These are phyloP conservation scores for Trichoderma asperelloides DNA, from an alignment of 495 filamentous ascomycete genomes.

Conservation along the genomic window DNA sequence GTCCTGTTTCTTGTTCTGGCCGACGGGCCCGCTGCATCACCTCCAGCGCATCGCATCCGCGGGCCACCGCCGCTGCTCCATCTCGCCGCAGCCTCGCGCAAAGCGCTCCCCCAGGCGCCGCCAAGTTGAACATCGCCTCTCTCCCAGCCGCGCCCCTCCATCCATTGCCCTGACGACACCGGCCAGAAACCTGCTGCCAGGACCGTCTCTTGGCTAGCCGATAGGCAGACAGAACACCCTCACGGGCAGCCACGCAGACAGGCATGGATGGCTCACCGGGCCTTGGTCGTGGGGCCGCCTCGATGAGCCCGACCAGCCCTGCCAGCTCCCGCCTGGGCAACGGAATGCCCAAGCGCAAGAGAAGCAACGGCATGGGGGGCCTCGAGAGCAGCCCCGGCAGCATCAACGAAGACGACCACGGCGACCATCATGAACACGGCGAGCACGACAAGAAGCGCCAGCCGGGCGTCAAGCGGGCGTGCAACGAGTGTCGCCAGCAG, in stretches of 20 bases:
- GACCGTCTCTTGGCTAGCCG: not conserved
- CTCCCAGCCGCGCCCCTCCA: not conserved
- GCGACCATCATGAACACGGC: constrained; percentile 43
- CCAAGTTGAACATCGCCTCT: not conserved
- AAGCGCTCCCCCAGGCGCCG: not conserved
- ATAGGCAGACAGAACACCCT: not conserved
- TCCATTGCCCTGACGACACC: not conserved
- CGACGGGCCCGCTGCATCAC: not conserved
- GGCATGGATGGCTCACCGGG: constrained; percentile 32
- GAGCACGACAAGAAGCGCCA: constrained; percentile 56
- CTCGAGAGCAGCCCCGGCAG: constrained; percentile 65
- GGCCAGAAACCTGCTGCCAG: not conserved
- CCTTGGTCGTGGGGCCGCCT: constrained; percentile 27
- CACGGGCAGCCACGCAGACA: constrained; percentile 9
- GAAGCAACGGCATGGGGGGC: constrained; percentile 24
- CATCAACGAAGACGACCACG: constrained; percentile 48
- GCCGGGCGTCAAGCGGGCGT: constrained; percentile 76
- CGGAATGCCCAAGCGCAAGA: constrained; percentile 33
- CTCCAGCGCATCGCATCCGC: not conserved
- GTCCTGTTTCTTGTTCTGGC: not conserved
- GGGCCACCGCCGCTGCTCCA: not conserved
- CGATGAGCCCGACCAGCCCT: constrained; percentile 32
- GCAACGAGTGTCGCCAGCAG: constrained; percentile 92
- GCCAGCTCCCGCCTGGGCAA: constrained; percentile 34
- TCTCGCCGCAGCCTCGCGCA: constrained; percentile 3